A percentile compares a stretch with the other conserved stretches of the same genome.
These are phyloP conservation scores for Fusarium sp. DNA, from an alignment of 2,329 filamentous ascomycete genomes.

Conservation along the genomic window DNA sequence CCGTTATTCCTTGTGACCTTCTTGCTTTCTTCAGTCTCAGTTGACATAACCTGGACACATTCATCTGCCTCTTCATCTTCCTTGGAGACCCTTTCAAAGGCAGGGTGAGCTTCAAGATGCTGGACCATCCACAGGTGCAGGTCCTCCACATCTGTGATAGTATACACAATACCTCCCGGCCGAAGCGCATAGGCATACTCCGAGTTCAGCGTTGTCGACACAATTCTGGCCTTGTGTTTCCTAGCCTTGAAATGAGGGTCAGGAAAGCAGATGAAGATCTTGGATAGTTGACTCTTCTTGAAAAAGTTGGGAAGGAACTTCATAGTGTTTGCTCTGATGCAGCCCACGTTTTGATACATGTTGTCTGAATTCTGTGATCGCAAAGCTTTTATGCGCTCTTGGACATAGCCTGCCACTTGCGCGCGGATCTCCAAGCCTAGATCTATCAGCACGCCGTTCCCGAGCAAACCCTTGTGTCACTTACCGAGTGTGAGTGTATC, in stretches of 20 bases:
- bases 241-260: constrained; percentile 98
- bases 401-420: constrained; percentile 91
- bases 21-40: constrained; percentile 95
- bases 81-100: constrained; percentile 81
- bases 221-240: constrained; percentile 97
- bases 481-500: constrained; percentile 85
- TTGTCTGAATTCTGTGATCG: constrained; percentile 71
- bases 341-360: constrained; percentile 87
- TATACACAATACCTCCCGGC: constrained; percentile 90
- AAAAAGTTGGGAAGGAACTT: constrained; percentile 99
- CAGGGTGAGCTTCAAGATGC: constrained; percentile 82
- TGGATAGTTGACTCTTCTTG: constrained; percentile 80
- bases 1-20: constrained; percentile 94
- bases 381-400: constrained; percentile 86
- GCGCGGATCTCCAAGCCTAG: constrained; percentile 91
- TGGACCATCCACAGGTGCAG: constrained; percentile 93
- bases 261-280: constrained; percentile 98
- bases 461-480: constrained; percentile 42
- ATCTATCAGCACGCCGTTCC: constrained; percentile 11
- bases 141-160: constrained; percentile 97
- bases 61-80: constrained; percentile 76
- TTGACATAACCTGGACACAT: constrained; percentile 80
- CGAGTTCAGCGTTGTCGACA: constrained; percentile 86
- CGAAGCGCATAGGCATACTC: constrained; percentile 92
- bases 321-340: constrained; percentile 95